These are phyloP conservation scores for Boechera retrofracta DNA, from an alignment of 345 rosid genomes.

Conservation along the genomic window DNA sequence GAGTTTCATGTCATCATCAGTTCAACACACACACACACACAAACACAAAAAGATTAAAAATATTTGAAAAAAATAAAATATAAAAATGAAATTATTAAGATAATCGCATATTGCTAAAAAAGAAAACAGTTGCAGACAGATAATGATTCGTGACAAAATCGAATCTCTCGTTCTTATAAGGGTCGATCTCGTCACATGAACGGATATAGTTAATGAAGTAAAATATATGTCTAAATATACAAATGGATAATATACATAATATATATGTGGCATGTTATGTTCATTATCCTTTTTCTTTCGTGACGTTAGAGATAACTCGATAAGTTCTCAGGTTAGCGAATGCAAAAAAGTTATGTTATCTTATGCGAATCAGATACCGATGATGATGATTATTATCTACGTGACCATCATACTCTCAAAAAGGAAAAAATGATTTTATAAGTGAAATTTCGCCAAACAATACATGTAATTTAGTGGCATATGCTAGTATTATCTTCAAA, in stretches of 20 bases:
- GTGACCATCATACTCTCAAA: neutral
- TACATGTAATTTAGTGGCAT: neutral
- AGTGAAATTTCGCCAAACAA: neutral
- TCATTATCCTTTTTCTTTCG: conserved; percentile 15
- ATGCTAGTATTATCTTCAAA: too few relatives aligned
- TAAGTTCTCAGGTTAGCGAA: conserved; percentile 22
- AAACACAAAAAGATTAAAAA: neutral
- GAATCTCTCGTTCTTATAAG: conserved; percentile 37
- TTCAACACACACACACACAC: neutral
- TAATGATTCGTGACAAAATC: conserved; percentile 36
- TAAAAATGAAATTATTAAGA: neutral
- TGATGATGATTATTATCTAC: conserved; percentile 3
- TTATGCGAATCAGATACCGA: conserved; percentile 12
- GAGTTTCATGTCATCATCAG: neutral
- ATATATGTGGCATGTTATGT: conserved; percentile 3
- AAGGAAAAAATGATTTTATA: neutral
- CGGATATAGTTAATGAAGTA: conserved; percentile 7
- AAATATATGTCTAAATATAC: neutral
- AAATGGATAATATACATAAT: conserved; percentile 9
- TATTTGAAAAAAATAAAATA: neutral
- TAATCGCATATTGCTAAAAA: conserved; percentile 11
- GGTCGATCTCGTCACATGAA: conserved; percentile 31
- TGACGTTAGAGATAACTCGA: conserved; percentile 37
- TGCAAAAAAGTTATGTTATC: conserved; percentile 12
- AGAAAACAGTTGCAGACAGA: conserved; percentile 23